These are phyloP conservation scores for Sordariomycetes sp. DNA, from an alignment of 2,329 filamentous ascomycete genomes.

Conservation along the genomic window DNA sequence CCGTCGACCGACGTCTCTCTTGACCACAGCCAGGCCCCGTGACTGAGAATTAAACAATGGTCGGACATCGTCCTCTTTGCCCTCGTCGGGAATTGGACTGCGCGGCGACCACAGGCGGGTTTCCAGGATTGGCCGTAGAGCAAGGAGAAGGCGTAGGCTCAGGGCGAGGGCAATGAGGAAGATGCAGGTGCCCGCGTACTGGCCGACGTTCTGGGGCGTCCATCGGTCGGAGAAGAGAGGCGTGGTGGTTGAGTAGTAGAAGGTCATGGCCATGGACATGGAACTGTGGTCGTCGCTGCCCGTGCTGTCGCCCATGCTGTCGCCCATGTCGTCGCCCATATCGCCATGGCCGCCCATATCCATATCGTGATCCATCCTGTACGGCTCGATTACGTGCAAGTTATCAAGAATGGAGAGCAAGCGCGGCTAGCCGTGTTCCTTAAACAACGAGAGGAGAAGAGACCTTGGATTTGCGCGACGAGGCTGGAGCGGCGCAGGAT, in stretches of 20 bases:
- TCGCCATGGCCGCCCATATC: slow-evolving; percentile 2
- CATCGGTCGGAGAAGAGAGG: slow-evolving; percentile 49
- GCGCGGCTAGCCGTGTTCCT: too few species aligned
- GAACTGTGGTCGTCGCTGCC: slow-evolving; percentile 3
- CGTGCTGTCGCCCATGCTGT: slow-evolving; percentile 1
- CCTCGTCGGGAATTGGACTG: too few species aligned
- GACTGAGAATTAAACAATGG: neutral
- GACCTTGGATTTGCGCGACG: too few species aligned
- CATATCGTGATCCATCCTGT: slow-evolving; percentile 6
- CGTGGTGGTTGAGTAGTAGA: slow-evolving; percentile 39
- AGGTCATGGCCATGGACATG: slow-evolving; percentile 11
- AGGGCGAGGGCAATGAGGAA: slow-evolving; percentile 68
- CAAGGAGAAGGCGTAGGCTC: slow-evolving; percentile 56
- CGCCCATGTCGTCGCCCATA: slow-evolving; percentile 6
- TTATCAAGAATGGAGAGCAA: too few species aligned
- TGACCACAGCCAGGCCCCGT: neutral
- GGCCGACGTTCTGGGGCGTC: slow-evolving; percentile 56
- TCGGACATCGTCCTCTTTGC: neutral
- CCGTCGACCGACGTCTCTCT: slow-evolving; percentile 1
- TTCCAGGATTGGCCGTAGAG: slow-evolving; percentile 32
- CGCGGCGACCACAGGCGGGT: slow-evolving; percentile 1
- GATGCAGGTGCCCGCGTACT: slow-evolving; percentile 76
- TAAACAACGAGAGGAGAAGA: too few species aligned
- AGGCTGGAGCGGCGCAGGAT: too few species aligned
- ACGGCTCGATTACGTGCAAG: too few species aligned